Evolutionary conservation across 1,284 basidiomycete species (phyloP), one percentile per base, ranked within the genome.

Genomic region (Dichomitus squalens): DNA sequence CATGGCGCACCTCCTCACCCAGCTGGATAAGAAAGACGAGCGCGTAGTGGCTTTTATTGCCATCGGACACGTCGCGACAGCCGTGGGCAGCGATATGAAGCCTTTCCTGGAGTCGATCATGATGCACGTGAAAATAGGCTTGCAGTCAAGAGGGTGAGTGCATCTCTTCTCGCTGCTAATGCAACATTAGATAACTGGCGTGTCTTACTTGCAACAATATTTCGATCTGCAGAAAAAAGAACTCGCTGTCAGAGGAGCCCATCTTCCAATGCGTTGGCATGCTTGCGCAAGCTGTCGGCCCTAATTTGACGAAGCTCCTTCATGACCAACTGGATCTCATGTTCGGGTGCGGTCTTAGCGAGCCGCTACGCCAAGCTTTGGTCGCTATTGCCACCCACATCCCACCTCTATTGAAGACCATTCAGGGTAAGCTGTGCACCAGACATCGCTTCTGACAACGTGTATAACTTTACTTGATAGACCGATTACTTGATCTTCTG

Each of bases 241-340:
- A 94, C 68, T 92, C 93, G 2, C 92, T 93, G 4, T 88, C 92
- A 14, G 96, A 98, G 75, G 94, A 94, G 61, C 93, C 96, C 0
- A 96, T 99, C 64, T 99, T 99, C 71, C 93, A 98, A 78, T 99
- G 97, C 73, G 86, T 99, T 49, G 95, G 95, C 34, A 96, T 98
- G 93, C 80, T 99, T 50, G 95, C 96, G 1, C 87, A 88, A 0
- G 95, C 97, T 4, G 95, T 99, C 36, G 97, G 97, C 0, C 95
- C 96, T 1, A 96, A 96, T 70, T 79, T 99, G 51, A 98, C 97
- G 0, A 94, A 96, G 69, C 83, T 97, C 57, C 82, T 99, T 66
- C 97, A 98, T 73, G 97, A 99, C 69, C 90, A 98, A 64, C 84
- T 99, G 33, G 95, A 98, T 70, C 80, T 98, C 49, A 99, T 99